Base-by-base conservation (phyloP, 805 yeast species). In the Yarrowia keelungensis region DNA sequence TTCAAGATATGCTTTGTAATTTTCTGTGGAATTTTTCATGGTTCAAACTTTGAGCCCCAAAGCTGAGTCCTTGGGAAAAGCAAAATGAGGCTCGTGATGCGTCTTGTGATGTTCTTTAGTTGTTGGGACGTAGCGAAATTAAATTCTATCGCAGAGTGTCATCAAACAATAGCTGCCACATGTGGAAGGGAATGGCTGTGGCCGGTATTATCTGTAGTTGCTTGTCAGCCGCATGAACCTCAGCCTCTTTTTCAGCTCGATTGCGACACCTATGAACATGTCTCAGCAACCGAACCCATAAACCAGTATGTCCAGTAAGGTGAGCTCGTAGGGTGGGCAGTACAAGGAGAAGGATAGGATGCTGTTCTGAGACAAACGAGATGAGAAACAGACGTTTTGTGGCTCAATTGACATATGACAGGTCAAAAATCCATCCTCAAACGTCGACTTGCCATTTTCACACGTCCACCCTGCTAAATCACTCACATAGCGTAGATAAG, bases 81-180 rank as follows among this genome's bases (percentile, higher is more conserved):
- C 36, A 16, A 51, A 51, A 35, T 36, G 42, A 51, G 42, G 58
- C 58, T 36, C 43, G 35, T 12, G 43, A 53, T 53, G 58, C 58
- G 43, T 53, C 58, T 38, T 38, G 58, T 36, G 43, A 51, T 51
- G 58, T 19, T 36, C 22, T 16, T 38, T 36, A 51, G 32, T 22
- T 46, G 54, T 32, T 36, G 42, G 56, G 41, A 51, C 12, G 16
- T 26, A 35, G 42, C 56, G 56, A 51, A 51, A 51, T 51, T 51
- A 51, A 51, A 51, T 51, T 51, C n/a, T 36, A 51, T n/a, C 11
- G 32, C 7, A 26, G 32, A 26, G 32, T 26, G 32, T 26, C 32
- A 26, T 26, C 32, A 26, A 26, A 26, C 32, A 26, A 26, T 26
- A 26, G 32, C 32, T 26, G 32, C 32, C 32, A 26, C 32, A 26